Evolutionary conservation across 164 flowering plant genomes (phyloP), one percentile per base, ranked within the genome.

Genomic region (grape (Vitis vinifera)): DNA sequence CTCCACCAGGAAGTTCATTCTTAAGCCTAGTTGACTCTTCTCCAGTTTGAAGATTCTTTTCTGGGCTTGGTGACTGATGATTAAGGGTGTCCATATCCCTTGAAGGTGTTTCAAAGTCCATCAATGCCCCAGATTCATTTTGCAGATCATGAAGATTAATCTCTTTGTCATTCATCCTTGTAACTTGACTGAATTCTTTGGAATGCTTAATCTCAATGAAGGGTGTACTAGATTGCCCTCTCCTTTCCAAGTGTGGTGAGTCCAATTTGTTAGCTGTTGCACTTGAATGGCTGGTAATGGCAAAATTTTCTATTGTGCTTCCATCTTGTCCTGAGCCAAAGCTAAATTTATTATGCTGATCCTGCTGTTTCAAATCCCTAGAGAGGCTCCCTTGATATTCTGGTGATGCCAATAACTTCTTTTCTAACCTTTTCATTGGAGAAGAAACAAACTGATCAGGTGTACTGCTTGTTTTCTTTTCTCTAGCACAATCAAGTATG

Each of bases 371-470:
- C 55, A 65, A 59, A 59, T 65, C 77, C 64, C 67, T 65, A 49
- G 65, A 66, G 31, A 51, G 71, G 37, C 59, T 69, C 31, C 62
- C 68, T 51, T 61, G 70, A 55, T 9, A 55, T 14, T 73, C 62
- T 23, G 63, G 74, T 9, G 85, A 70, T 55, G 72, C 63, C 16
- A 73, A 55, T 55, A 57, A 68, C 55, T 50, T 74, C 68, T 59
- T 62, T 51, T 75, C 77, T 65, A 80, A 63, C 55, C 16, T 59
- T 66, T 82, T 75, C 17, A 61, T 61, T n/a, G 69, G 75, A 56
- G 89, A 73, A 66, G 71, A 69, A 72, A 66, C 63, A 66, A 69
- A 66, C 49, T 68, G 74, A 47, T 69, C 66, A 71, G 75, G 29
- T 15, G 62, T 57, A 62, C 14, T 47, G 51, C 51, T 51, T 58